Evolutionary conservation across 2,329 filamentous ascomycete species (phyloP), one percentile per base, ranked within the genome.

Genomic region (Neonectria punicea): DNA sequence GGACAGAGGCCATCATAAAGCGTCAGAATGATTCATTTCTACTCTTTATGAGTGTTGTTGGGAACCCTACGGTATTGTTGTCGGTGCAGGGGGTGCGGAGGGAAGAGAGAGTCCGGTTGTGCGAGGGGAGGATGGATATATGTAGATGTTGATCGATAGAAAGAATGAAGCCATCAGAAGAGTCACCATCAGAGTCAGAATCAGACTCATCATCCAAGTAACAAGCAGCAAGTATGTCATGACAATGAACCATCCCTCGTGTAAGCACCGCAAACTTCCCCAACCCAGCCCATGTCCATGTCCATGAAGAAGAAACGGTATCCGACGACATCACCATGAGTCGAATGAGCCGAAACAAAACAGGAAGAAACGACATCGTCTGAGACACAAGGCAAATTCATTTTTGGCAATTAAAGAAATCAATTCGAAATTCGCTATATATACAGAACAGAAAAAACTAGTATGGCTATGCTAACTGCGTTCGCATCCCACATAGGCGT

Each of bases 21-120:
- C n/a, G 41, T 70, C 67, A 75, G 53, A 51, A 71, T 75, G 74
- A 73, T 64, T 75, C 72, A 76, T 72, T 63, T 22, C 70, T 32
- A 25, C 61, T 73, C 70, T 67, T 32, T 43, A 54, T 59, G 63
- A 50, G 34, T 43, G 28, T 22, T 30, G 22, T 5, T 20, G 20
- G 25, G 13, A 6, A 11, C 9, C 14, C 30, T 30, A 2, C 5
- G 16, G 28, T 4, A 25, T 25, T 1, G 25, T 25, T 25, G 25
- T 25, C 5, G 25, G 5, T 6, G 25, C 25, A 28, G 10, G 14
- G 28, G 25, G 14, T 16, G 6, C 3, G 14, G 14, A n/a, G 6
- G 36, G 13, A 14, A 16, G 36, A 8, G 36, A 8, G 36, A 39
- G 14, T 39, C 36, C 36, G 36, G 6, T 16, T 39, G 36, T 9